Conservation (phyloP, 495 filamentous ascomycete species). For the Xylaria grammica region DNA sequence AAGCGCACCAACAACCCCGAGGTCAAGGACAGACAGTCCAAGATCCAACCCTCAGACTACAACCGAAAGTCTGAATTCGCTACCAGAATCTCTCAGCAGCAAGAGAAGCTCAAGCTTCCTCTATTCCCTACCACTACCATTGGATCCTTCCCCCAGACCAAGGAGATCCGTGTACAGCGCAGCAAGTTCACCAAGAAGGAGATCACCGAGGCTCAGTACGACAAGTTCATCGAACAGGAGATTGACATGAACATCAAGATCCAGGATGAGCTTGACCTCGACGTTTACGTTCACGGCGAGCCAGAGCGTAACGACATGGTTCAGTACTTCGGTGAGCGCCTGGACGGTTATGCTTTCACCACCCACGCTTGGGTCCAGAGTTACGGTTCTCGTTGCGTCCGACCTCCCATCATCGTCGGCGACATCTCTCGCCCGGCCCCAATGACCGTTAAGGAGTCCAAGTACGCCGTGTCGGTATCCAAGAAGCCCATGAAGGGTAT, state of each 20-base stretch:
- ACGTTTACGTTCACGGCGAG: constrained; percentile 97
- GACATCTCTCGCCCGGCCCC: constrained; percentile 94
- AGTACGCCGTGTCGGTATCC: constrained; percentile 94
- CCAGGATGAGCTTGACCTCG: constrained; percentile 95
- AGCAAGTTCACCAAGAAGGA: constrained; percentile 99
- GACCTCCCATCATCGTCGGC: constrained; percentile 96
- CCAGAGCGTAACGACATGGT: constrained; percentile 99
- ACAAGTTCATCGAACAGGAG: constrained; percentile 98
- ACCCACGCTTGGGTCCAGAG: constrained; percentile 98
- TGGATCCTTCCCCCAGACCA: constrained; percentile 98
- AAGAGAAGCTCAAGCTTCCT: constrained; percentile 85
- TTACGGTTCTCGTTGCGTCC: constrained; percentile 97
- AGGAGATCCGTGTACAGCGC: constrained; percentile 92
- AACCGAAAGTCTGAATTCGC: constrained; percentile 90
- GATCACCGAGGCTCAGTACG: constrained; percentile 89
- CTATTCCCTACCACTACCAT: constrained; percentile 99
- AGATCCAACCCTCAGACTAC: constrained; percentile 83
- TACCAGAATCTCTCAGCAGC: constrained; percentile 80
- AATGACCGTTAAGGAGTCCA: constrained; percentile 99
- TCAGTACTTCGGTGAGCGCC: constrained; percentile 98
- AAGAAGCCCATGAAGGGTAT: constrained; percentile 99
- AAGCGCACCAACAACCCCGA: constrained; percentile 93
- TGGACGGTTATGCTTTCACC: constrained; percentile 97
- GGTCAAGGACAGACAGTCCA: constrained; percentile 92
- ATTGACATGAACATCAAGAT: constrained; percentile 91